phyloP scores from a whole-genome alignment of 140 eudicot genomes.

The Cichorium intybus region DNA sequence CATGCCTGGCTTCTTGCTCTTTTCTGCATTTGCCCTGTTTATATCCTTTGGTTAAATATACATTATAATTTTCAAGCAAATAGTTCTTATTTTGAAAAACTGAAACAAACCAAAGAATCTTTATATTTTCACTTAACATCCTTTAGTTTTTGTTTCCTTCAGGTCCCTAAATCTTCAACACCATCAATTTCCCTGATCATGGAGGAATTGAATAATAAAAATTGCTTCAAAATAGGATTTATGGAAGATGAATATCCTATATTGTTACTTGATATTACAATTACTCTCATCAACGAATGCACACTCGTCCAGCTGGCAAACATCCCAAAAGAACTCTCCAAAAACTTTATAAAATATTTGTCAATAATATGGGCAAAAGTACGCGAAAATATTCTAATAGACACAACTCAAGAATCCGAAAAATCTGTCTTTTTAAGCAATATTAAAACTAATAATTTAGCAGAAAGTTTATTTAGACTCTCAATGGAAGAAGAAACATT shows the following conservation, averaged over 20 bases:
- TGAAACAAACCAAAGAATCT: background rate
- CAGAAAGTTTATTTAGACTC: constrained; percentile 70
- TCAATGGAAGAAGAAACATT: constrained; percentile 33
- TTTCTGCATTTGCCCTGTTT: constrained; percentile 1
- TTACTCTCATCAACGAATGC: constrained; percentile 63
- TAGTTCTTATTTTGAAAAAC: background rate
- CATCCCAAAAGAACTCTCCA: constrained; percentile 35
- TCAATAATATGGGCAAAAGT: constrained; percentile 51
- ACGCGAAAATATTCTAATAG: constrained; percentile 28
- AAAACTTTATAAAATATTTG: constrained; percentile 25
- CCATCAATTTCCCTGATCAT: constrained; percentile 28
- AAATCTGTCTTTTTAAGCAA: constrained; percentile 32
- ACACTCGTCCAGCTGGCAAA: constrained; percentile 47
- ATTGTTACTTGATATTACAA: constrained; percentile 51
- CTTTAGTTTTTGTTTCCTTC: constrained; percentile 58
- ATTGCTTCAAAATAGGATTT: constrained; percentile 32
- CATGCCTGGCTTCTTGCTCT: background rate
- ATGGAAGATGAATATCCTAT: constrained; percentile 49
- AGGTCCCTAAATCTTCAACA: constrained; percentile 48
- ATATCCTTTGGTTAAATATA: background rate
- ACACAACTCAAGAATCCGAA: constrained; percentile 17
- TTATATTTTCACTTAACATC: constrained; percentile 32
- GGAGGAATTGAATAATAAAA: constrained; percentile 17
- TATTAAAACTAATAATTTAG: constrained; percentile 49
- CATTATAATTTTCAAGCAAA: background rate